phyloP scores from a whole-genome alignment of 169 alveolate genomes.

The Fabrea salina region DNA sequence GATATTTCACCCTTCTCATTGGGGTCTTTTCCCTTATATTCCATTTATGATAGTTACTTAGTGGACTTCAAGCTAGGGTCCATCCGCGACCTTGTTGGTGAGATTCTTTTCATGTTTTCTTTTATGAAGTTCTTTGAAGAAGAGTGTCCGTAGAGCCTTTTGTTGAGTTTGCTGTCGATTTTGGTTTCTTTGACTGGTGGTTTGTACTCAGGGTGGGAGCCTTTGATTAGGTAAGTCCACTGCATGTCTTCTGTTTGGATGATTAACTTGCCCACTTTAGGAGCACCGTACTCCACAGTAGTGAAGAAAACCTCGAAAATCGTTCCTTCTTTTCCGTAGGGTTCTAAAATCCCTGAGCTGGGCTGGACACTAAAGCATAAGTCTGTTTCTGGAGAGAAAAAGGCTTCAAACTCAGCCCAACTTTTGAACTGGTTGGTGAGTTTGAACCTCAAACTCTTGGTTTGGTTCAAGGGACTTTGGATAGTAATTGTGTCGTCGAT shows the following conservation, averaged over 20 bases:
- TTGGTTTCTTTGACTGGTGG: conserved; percentile 82
- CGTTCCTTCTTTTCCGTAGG: conserved; percentile 87
- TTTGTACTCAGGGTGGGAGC: conserved; percentile 86
- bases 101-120: conserved; percentile 34
- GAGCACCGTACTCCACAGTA: conserved; percentile 91
- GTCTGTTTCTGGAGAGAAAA: conserved; percentile 87
- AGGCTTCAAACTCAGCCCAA: conserved; percentile 85
- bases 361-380: conserved; percentile 74
- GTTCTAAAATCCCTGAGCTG: conserved; percentile 79
- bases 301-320: conserved; percentile 85
- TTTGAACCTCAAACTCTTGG: conserved; percentile 80
- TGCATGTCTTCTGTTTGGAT: conserved; percentile 90
- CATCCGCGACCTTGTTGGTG: conserved; percentile 16
- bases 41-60: too few species aligned
- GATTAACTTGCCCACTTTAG: conserved; percentile 84
- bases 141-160: conserved; percentile 8
- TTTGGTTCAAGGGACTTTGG: conserved; percentile 83
- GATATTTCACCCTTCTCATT: background rate
- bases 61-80: too few species aligned
- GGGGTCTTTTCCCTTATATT: background rate
- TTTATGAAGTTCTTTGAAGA: conserved; percentile 34
- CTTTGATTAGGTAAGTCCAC: conserved; percentile 86
- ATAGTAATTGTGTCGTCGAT: conserved; percentile 87
- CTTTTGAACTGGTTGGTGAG: conserved; percentile 71
- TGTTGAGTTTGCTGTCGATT: conserved; percentile 55